Conservation (phyloP, 257 asterid genomes). For the Forsythia suspensa region DNA sequence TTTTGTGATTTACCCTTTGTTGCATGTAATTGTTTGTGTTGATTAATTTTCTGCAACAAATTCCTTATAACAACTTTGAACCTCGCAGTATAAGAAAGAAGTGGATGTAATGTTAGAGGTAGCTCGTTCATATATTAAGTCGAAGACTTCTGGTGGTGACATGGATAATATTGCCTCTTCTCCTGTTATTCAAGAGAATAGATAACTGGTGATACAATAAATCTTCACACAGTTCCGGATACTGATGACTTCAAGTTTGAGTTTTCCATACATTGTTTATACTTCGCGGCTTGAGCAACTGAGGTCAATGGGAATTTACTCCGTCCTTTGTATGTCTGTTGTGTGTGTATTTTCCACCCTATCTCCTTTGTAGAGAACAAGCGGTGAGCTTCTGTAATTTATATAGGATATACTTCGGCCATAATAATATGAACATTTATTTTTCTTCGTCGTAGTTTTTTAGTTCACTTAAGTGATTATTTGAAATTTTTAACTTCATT, state of each 20-base stretch:
- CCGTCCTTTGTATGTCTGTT: neutral
- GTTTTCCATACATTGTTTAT: neutral
- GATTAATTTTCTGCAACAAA: constrained; percentile 5
- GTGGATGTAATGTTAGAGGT: constrained; percentile 68
- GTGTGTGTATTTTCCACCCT: constrained; percentile 36
- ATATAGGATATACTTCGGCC: constrained; percentile 22
- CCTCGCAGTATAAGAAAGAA: constrained; percentile 76
- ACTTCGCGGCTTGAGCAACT: neutral
- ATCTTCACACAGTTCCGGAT: neutral
- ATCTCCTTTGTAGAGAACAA: constrained; percentile 42
- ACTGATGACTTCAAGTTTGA: neutral
- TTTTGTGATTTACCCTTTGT: neutral
- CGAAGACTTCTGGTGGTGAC: constrained; percentile 41
- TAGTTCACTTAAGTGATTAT: neutral
- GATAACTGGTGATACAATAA: constrained; percentile 23
- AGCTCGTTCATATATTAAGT: constrained; percentile 59
- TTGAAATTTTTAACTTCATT: neutral
- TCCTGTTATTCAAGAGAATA: constrained; percentile 33
- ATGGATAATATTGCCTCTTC: constrained; percentile 26
- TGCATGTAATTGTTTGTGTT: neutral
- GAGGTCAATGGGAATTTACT: constrained; percentile 8
- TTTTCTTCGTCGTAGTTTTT: neutral
- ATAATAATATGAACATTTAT: neutral
- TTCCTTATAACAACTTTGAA: neutral
- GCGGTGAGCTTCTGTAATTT: constrained; percentile 39